Base-by-base conservation (phyloP, 2,329 filamentous ascomycete species). In the Metarhizium guizhouense region DNA sequence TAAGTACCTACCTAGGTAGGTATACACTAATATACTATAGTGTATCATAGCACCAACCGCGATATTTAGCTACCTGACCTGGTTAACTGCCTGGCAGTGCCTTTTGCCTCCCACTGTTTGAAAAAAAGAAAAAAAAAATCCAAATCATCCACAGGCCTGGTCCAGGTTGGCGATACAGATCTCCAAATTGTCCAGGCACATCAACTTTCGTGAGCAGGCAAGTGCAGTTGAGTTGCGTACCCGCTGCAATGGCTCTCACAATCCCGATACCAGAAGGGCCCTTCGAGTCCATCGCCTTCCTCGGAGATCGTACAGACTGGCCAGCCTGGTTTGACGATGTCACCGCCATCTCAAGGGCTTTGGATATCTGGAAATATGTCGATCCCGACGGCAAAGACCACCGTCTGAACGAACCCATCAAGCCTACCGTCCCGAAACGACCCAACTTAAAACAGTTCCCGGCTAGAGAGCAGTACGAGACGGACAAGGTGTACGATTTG, bases 321-420 rank as follows among this genome's bases (percentile, higher is more conserved):
- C 34, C 49, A 4, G 16, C 36, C 8, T 61, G 59, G 59, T 30
- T 55, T 16, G 55, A 56, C 30, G 52, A 54, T 3, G 47, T 61
- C 11, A 42, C 47, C 18, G 42, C 36, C 20, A 47, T 58, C 30
- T 49, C 59, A 25, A 54, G 34, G 14, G 34, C 53, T 4, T 32
- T 52, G n/a, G 30, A 51, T 7, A 18, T 60, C 16, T 61, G 59
- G 59, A 16, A 48, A 6, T 61, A 56, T 30, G 57, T 60, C 48
- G 38, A 61, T 34, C 58, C 59, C 6, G 52, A 53, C 29, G 25
- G 43, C 34, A 38, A 38, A 36, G 13, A 18, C 30, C 10, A 11
- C 32, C 38, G 48, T 13, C 53, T 56, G 45, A 42, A 10, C 29
- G 29, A 40, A 51, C 58, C 56, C 7, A 25, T 14, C n/a, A 49